phyloP scores from a whole-genome alignment of 305 asterid genomes.

The Fraxinus angustifolia region DNA sequence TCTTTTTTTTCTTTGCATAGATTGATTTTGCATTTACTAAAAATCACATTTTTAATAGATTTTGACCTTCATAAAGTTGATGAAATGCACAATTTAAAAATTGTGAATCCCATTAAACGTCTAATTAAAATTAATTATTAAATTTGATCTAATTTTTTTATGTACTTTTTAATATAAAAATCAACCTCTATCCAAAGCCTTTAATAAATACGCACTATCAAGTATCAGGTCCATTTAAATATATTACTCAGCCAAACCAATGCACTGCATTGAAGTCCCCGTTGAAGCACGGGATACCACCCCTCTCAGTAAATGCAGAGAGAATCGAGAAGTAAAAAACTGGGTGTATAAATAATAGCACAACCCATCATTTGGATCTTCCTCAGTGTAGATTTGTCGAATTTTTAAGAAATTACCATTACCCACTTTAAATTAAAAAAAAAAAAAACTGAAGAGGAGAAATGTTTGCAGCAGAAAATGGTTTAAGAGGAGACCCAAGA shows the following conservation, averaged over 20 bases:
- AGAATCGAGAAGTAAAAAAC: background rate
- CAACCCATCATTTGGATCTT: slow-evolving; percentile 45
- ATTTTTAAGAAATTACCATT: slow-evolving; percentile 18
- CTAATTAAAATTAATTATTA: no score
- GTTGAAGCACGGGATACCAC: slow-evolving; percentile 39
- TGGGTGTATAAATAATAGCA: slow-evolving; percentile 38
- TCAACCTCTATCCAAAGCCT: background rate
- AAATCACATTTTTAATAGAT: no score
- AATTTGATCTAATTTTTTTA: no score
- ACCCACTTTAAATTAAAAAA: background rate
- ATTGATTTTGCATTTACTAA: background rate
- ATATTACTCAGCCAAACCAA: slow-evolving; percentile 3
- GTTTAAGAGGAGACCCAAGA: slow-evolving; percentile 79
- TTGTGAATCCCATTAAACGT: no score
- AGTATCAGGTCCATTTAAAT: background rate
- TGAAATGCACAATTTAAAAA: background rate
- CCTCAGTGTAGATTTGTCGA: slow-evolving; percentile 48
- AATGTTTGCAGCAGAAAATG: slow-evolving; percentile 88
- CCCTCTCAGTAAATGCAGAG: slow-evolving; percentile 15
- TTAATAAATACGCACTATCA: background rate
- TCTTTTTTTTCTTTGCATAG: no score
- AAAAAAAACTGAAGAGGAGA: background rate
- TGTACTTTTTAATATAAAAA: no score
- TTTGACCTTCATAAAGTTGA: background rate
- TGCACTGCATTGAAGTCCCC: slow-evolving; percentile 28